A percentile compares a stretch with the other conserved stretches of the same genome.
phyloP scores from a whole-genome alignment of 495 filamentous ascomycete species.

The Aspergillus funiculosus region DNA sequence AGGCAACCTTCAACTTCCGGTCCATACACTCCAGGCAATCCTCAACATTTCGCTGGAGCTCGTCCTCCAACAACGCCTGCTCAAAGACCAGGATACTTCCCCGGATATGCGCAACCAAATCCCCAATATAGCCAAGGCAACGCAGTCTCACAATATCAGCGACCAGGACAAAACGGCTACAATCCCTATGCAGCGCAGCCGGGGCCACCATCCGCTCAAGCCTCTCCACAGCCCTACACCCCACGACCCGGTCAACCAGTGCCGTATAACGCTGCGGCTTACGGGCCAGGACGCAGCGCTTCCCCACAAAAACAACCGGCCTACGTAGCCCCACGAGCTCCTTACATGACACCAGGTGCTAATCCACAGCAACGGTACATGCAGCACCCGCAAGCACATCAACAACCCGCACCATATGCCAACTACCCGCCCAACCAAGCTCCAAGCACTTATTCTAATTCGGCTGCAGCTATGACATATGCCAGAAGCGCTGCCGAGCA shows the following conservation, averaged over 20 bases:
- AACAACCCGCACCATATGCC: slow-evolving; percentile 21
- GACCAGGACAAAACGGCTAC: slow-evolving; percentile 40
- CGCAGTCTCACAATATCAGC: slow-evolving; percentile 34
- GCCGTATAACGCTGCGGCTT: slow-evolving; percentile 33
- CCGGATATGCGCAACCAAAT: slow-evolving; percentile 34
- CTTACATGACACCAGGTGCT: slow-evolving; percentile 21
- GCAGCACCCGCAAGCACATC: slow-evolving; percentile 23
- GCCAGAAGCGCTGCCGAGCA: slow-evolving; percentile 44
- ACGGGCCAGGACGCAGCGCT: slow-evolving; percentile 29
- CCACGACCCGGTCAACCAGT: slow-evolving; percentile 37
- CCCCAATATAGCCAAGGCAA: slow-evolving; percentile 37
- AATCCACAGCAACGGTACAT: slow-evolving; percentile 29
- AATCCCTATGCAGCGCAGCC: slow-evolving; percentile 29
- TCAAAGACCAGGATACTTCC: slow-evolving; percentile 35
- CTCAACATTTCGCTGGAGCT: slow-evolving; percentile 31
- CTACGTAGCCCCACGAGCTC: slow-evolving; percentile 24
- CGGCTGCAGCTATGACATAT: slow-evolving; percentile 37
- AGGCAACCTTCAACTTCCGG: slow-evolving; percentile 35
- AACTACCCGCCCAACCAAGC: slow-evolving; percentile 25
- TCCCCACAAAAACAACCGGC: slow-evolving; percentile 31
- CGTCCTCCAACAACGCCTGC: slow-evolving; percentile 41
- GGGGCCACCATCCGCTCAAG: slow-evolving; percentile 25
- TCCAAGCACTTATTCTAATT: slow-evolving; percentile 35
- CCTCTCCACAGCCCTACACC: slow-evolving; percentile 37
- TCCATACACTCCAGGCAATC: slow-evolving; percentile 29